Evolutionary conservation across 306 rosid species (phyloP).

Genomic region (Cucurbita argyrosperma): DNA sequence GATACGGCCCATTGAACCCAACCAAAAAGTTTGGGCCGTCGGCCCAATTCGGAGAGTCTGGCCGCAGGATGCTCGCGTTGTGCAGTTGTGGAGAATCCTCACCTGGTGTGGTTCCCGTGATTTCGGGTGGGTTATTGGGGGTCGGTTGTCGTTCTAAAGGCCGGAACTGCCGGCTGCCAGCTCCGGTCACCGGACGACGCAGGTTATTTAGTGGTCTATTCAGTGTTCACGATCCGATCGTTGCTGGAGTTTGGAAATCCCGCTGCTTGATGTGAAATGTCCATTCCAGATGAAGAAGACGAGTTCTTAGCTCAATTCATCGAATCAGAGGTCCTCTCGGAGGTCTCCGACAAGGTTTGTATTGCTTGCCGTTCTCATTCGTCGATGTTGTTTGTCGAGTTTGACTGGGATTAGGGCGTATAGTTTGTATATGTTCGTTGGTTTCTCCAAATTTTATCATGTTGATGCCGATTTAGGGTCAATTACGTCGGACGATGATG

Average conservation of each 20-base stretch:
- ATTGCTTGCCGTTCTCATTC: not conserved
- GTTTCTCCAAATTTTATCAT: not conserved
- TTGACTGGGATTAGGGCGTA: not conserved
- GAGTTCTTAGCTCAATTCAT: constrained; percentile 60
- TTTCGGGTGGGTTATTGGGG: not conserved
- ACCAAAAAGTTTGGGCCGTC: not conserved
- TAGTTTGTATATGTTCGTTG: not conserved
- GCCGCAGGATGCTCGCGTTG: not conserved
- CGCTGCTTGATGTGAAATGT: constrained; percentile 14
- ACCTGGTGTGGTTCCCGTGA: not conserved
- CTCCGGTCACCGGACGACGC: constrained; percentile 6
- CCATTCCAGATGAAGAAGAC: constrained; percentile 65
- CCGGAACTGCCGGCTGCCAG: constrained; percentile 1
- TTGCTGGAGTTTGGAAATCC: not conserved
- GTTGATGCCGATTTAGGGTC: not conserved
- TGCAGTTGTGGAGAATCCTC: not conserved
- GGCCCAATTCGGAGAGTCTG: not conserved
- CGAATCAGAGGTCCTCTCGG: constrained; percentile 73
- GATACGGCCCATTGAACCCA: not conserved
- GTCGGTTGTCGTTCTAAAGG: not conserved
- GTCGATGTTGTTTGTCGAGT: not conserved
- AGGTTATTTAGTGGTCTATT: not conserved
- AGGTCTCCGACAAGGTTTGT: constrained; percentile 54
- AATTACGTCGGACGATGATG: not conserved
- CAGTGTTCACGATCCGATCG: not conserved